These are phyloP conservation scores for Wilhelminamyces savonicus DNA, from an alignment of 805 yeast genomes.

Conservation along the genomic window DNA sequence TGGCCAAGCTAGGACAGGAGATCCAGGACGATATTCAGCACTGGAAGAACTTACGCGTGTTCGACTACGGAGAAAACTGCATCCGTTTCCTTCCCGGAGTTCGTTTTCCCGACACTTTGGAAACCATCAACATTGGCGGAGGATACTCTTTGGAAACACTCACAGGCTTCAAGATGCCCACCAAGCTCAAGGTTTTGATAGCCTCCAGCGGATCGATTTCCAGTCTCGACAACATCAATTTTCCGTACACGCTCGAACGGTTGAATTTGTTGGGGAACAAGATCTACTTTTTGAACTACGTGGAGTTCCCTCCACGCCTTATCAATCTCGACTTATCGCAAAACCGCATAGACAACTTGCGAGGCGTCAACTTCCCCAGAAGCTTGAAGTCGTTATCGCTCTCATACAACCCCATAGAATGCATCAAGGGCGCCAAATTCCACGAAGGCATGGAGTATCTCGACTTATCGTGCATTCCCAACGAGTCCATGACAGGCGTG, in stretches of 20 bases:
- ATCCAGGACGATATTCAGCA: conserved; percentile 28
- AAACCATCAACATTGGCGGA: conserved; percentile 34
- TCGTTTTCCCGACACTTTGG: conserved; percentile 30
- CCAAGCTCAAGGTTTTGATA: conserved; percentile 19
- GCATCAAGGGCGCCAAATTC: conserved; percentile 33
- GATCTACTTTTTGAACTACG: conserved; percentile 32
- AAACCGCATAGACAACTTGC: conserved; percentile 32
- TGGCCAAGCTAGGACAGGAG: conserved; percentile 27
- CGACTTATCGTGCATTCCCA: conserved; percentile 38
- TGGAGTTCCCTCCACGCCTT: conserved; percentile 29
- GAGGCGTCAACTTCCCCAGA: conserved; percentile 32
- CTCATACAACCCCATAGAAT: conserved; percentile 36
- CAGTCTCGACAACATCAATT: conserved; percentile 28
- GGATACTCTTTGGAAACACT: conserved; percentile 33
- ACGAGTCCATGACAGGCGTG: conserved; percentile 42
- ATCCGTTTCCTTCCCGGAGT: conserved; percentile 35
- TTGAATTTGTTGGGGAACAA: conserved; percentile 31
- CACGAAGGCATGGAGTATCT: conserved; percentile 31
- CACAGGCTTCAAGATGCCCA: conserved; percentile 34
- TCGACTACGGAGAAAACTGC: conserved; percentile 34
- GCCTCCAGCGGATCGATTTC: conserved; percentile 30
- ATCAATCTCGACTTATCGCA: conserved; percentile 29
- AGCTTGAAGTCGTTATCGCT: conserved; percentile 22
- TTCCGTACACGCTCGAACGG: conserved; percentile 26
- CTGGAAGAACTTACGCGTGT: conserved; percentile 27